Evolutionary conservation across 805 yeast genomes (phyloP).

Genomic region (Saccharomycopsis sp.): DNA sequence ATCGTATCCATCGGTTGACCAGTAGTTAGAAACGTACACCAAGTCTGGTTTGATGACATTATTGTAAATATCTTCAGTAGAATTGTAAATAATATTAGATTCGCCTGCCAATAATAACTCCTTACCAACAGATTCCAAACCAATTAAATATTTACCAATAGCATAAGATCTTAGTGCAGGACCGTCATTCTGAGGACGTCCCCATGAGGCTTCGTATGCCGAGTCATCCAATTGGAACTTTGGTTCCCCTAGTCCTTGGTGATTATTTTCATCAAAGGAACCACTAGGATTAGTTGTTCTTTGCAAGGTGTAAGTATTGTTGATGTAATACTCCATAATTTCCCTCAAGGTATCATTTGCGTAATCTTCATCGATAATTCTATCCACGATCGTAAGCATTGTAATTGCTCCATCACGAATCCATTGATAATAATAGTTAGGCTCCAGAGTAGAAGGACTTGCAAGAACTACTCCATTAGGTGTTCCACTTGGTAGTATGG

Average conservation of each 20-base stretch:
- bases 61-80: constrained; percentile 36
- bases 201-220: constrained; percentile 57
- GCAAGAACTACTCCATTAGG: constrained; percentile 61
- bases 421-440: constrained; percentile 73
- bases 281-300: constrained; percentile 67
- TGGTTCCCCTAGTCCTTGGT: constrained; percentile 72
- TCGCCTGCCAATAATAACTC: constrained; percentile 31
- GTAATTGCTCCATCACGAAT: constrained; percentile 68
- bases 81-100: constrained; percentile 25
- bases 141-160: constrained; percentile 30
- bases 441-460: constrained; percentile 51
- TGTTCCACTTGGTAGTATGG: constrained; percentile 2
- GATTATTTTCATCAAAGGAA: constrained; percentile 32
- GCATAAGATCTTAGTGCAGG: constrained; percentile 65
- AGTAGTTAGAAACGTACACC: constrained; percentile 49
- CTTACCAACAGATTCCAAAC: constrained; percentile 5
- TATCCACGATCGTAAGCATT: constrained; percentile 37
- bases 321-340: constrained; percentile 54
- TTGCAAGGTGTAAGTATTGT: constrained; percentile 54
- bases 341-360: constrained; percentile 19
- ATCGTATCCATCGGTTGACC: constrained; percentile 71
- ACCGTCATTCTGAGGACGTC: constrained; percentile 77
- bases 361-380: constrained; percentile 34
- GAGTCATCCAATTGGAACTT: constrained; percentile 52
- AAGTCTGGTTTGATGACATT: constrained; percentile 65